Conservation (phyloP, 106 monocot species). For the Apostasia ramifera region DNA sequence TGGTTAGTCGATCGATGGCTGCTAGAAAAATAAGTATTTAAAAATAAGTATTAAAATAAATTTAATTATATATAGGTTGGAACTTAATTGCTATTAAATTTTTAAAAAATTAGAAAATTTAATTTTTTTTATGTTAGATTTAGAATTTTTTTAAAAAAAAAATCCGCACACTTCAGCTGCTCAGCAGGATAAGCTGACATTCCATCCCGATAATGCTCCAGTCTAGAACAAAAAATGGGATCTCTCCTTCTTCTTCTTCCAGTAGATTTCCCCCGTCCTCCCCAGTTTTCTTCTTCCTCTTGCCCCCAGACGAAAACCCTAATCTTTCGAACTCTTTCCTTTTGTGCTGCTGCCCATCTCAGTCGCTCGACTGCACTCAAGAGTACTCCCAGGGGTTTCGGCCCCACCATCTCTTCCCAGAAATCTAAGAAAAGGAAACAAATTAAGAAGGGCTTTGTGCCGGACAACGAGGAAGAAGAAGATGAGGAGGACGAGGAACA, state of each 20-base stretch:
- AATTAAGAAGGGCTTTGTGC: neutral
- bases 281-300: neutral
- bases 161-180: too few relatives aligned
- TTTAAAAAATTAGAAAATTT: too few relatives aligned
- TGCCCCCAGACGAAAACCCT: neutral
- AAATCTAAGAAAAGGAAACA: constrained; percentile 17
- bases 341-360: neutral
- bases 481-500: constrained; percentile 32
- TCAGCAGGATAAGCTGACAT: too few relatives aligned
- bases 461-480: constrained; percentile 12
- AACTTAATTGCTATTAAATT: too few relatives aligned
- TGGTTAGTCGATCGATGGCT: too few relatives aligned
- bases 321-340: neutral
- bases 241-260: constrained; percentile 1
- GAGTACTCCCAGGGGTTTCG: constrained; percentile 56
- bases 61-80: too few relatives aligned
- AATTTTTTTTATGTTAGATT: too few relatives aligned
- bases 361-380: constrained; percentile 18
- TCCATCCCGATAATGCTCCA: too few relatives aligned
- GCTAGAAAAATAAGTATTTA: too few relatives aligned
- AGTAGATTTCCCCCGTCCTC: neutral
- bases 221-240: neutral
- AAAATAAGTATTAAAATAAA: too few relatives aligned
- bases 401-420: constrained; percentile 16
- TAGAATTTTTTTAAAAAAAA: too few relatives aligned